phyloP scores from a whole-genome alignment of 169 alveolate genomes.

The Toxoplasma gondii region DNA sequence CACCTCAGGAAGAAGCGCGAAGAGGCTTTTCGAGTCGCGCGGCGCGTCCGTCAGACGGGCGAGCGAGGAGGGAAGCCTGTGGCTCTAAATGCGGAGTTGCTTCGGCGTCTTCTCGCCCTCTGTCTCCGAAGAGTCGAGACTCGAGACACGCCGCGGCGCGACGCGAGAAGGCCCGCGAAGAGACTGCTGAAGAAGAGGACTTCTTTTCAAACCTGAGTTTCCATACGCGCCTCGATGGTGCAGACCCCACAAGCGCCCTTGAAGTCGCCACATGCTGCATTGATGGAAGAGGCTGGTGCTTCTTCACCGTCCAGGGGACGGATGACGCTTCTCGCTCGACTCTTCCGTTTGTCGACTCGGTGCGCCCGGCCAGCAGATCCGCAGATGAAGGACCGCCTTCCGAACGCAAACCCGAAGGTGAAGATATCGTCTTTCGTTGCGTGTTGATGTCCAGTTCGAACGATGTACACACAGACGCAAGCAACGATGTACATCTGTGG shows the following conservation, averaged over 20 bases:
- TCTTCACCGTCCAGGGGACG: constrained; percentile 34
- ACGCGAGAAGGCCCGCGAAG: not conserved
- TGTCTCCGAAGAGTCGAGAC: not conserved
- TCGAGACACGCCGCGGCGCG: no score
- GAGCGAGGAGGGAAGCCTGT: not conserved
- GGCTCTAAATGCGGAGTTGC: not conserved
- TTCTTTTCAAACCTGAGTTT: not conserved
- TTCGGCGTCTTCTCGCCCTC: no score
- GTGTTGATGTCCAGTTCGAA: no score
- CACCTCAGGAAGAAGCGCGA: no score
- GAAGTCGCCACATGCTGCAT: constrained; percentile 64
- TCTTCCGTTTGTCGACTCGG: not conserved
- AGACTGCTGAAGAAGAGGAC: not conserved
- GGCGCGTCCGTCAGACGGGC: not conserved
- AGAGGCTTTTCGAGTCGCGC: no score
- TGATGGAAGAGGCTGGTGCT: constrained; percentile 66
- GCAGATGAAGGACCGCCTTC: not conserved
- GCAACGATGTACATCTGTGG: no score
- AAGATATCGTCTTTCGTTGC: no score
- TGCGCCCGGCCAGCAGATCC: not conserved
- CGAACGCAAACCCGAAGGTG: not conserved
- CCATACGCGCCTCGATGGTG: constrained; percentile 12
- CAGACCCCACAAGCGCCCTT: not conserved
- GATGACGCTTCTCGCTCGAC: constrained; percentile 19
- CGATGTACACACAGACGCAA: no score